Evolutionary conservation across 1,139 yeast genomes (phyloP), one percentile per base, ranked within the genome.

Genomic region (Wickerhamomyces sp.): DNA sequence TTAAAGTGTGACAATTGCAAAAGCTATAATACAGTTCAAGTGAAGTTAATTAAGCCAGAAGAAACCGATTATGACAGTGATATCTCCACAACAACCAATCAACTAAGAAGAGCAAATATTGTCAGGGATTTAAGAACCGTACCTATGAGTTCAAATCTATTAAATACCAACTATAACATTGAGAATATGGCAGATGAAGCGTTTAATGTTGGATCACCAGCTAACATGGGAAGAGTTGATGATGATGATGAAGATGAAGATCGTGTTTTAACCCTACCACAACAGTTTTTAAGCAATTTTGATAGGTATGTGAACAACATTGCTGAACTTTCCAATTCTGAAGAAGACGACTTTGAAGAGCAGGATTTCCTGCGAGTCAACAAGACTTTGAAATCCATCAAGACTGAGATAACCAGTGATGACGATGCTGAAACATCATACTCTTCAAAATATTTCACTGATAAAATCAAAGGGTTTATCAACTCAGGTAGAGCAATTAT

Each of bases 1-100:
- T 69, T 88, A 46, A 85, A 84, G 58, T 90, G 97, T 61, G 82
- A 78, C 47, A 88, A 83, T 58, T 89, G 97, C 62, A 74, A 76
- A 47, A 84, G 95, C 54, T 89, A 87, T 61, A 89, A 89, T 60
- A 89, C 97, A 1, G 79, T 78, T 44, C 92, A 86, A 57, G 53
- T 79, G 38, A 77, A 76, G 54, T 59, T 86, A 36, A 69, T 81
- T 40, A 81, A 80, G 51, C 60, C 64, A 0, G 61, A 58, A 25
- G 60, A 55, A 29, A 48, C 49, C 33, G 54, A 52, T 28, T 48
- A 47, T 36, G 59, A 52, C n/a, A 78, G 77, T 26, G 79, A 54
- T 37, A 35, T 50, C 4, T 52, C 56, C 3, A 43, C 54, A 3
- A 40, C 51, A 1, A 47, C 51, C 4, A 46, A 47, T 26, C 41